Percentiles rank a stretch among this genome's conserved stretches.
Conservation (phyloP, 1,284 basidiomycete species). For the Anthracocystis panici-leucophaei region DNA sequence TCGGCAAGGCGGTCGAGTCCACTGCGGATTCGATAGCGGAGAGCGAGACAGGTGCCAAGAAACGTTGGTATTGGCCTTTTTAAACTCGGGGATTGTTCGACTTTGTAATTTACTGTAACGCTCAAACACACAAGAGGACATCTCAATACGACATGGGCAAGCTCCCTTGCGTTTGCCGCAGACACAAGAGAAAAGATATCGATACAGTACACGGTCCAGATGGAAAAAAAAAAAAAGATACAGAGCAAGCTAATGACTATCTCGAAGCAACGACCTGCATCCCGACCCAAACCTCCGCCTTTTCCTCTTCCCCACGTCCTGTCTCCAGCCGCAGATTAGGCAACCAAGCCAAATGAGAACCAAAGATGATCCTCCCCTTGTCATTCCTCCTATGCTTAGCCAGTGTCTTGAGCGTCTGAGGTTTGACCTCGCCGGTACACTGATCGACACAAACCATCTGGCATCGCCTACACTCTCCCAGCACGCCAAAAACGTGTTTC, state of each 20-base stretch:
- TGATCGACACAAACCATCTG: constrained; percentile 59
- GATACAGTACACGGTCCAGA: too few species aligned
- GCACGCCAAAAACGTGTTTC: constrained; percentile 41
- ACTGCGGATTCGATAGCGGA: background rate
- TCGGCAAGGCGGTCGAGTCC: background rate
- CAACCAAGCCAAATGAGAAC: constrained; percentile 42
- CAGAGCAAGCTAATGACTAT: background rate
- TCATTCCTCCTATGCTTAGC: constrained; percentile 40
- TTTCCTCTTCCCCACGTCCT: background rate
- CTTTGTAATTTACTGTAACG: constrained; percentile 16
- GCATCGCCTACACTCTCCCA: constrained; percentile 51
- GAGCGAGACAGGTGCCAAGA: constrained; percentile 2
- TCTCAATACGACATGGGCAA: too few species aligned
- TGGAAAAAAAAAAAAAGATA: too few species aligned
- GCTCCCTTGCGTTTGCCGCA: too few species aligned
- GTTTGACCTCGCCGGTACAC: constrained; percentile 38
- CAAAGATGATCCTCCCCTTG: constrained; percentile 44
- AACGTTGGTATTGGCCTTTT: constrained; percentile 41
- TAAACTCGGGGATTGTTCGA: background rate
- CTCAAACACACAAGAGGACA: background rate
- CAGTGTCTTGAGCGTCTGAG: constrained; percentile 43
- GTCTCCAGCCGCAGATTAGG: constrained; percentile 9
- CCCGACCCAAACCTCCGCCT: constrained; percentile 37
- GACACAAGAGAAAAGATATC: background rate
- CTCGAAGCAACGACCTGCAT: constrained; percentile 30